Evolutionary conservation across 805 yeast genomes (phyloP).

Genomic region (Nakazawaea holstii): DNA sequence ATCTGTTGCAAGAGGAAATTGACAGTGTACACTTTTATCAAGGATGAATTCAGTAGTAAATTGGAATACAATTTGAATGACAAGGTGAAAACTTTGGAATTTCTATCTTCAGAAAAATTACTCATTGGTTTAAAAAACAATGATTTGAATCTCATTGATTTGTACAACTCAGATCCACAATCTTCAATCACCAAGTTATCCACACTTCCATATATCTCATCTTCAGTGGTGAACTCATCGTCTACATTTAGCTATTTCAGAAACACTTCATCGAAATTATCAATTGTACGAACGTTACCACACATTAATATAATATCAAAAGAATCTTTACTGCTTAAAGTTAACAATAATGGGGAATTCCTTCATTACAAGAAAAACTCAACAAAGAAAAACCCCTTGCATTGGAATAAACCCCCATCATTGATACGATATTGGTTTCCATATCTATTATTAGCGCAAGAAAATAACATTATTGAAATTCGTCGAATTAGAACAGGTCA

Average conservation of each 20-base stretch:
- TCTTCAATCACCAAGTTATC: neutral
- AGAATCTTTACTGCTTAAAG: slow-evolving; percentile 10
- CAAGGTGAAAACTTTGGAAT: slow-evolving; percentile 18
- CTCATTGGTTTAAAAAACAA: slow-evolving; percentile 19
- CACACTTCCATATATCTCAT: slow-evolving; percentile 7
- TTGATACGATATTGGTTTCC: slow-evolving; percentile 32
- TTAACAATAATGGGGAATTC: slow-evolving; percentile 6
- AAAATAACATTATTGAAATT: slow-evolving; percentile 27
- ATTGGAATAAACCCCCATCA: slow-evolving; percentile 22
- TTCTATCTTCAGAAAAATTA: slow-evolving; percentile 18
- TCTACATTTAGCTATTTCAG: slow-evolving; percentile 12
- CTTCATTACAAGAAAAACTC: slow-evolving; percentile 3
- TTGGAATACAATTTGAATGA: slow-evolving; percentile 22
- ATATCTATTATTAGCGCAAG: slow-evolving; percentile 26
- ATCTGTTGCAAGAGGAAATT: slow-evolving; percentile 18
- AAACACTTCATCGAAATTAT: slow-evolving; percentile 10
- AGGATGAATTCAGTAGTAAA: slow-evolving; percentile 17
- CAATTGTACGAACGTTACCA: slow-evolving; percentile 8
- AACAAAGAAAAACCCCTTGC: slow-evolving; percentile 10
- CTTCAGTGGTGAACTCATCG: slow-evolving; percentile 9
- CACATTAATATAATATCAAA: slow-evolving; percentile 7
- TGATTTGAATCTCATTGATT: slow-evolving; percentile 15
- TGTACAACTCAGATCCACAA: slow-evolving; percentile 8
- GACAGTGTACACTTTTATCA: slow-evolving; percentile 19
- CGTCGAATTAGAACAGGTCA: slow-evolving; percentile 31